Percentiles rank a stretch among this genome's conserved stretches.
Evolutionary conservation across 306 rosid genomes (phyloP).

Genomic region (Elaeagnus macrophylla): DNA sequence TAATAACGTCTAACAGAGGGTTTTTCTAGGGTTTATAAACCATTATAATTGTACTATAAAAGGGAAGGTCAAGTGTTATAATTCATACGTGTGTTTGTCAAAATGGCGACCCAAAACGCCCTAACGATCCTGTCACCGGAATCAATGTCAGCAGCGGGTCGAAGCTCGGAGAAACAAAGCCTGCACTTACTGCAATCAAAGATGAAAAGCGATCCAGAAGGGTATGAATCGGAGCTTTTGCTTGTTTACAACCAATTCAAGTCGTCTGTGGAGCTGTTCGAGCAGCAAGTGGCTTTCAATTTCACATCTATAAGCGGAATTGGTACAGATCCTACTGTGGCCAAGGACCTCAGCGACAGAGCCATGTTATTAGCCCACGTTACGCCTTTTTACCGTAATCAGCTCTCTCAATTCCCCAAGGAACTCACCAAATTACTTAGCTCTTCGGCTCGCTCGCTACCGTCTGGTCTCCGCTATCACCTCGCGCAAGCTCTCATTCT

Average conservation of each 20-base stretch:
- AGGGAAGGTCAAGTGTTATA: too few relatives aligned
- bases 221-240: conserved; percentile 61
- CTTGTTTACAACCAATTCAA: conserved; percentile 55
- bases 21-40: too few relatives aligned
- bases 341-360: conserved; percentile 67
- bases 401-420: conserved; percentile 47
- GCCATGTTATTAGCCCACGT: conserved; percentile 68
- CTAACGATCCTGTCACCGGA: conserved; percentile 14
- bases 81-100: too few relatives aligned
- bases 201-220: conserved; percentile 85
- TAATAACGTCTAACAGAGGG: too few relatives aligned
- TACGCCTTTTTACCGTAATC: conserved; percentile 48
- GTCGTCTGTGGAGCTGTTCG: conserved; percentile 58
- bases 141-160: conserved; percentile 36
- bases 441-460: conserved; percentile 41
- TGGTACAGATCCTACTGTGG: conserved; percentile 46
- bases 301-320: conserved; percentile 66
- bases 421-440: conserved; percentile 53
- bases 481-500: conserved; percentile 53
- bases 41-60: too few relatives aligned
- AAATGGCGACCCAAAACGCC: background rate
- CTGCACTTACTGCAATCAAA: conserved; percentile 57
- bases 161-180: conserved; percentile 54
- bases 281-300: conserved; percentile 55
- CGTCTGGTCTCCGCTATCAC: conserved; percentile 48